Evolutionary conservation across 768 basidiomycete genomes (phyloP).

Genomic region (Boletus reticuloceps): DNA sequence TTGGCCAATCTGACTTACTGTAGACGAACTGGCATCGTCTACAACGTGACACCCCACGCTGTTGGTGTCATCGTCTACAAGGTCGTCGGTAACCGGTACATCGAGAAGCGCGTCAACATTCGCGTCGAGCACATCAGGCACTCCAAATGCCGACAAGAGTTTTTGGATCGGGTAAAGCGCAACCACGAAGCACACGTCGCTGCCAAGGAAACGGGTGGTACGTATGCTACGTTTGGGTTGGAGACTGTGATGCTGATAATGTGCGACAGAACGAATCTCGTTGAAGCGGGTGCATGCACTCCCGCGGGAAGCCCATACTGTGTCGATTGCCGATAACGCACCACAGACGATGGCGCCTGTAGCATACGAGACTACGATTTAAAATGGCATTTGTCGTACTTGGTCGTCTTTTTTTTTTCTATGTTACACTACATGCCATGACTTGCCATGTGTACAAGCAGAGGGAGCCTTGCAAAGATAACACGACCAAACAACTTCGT

Average conservation of each 20-base stretch:
- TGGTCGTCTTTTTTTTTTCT: background rate
- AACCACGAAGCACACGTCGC: constrained; percentile 82
- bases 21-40: constrained; percentile 96
- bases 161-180: constrained; percentile 91
- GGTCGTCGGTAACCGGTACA: constrained; percentile 97
- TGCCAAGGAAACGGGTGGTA: constrained; percentile 87
- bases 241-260: background rate
- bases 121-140: constrained; percentile 94
- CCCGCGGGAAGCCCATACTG: constrained; percentile 76
- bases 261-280: constrained; percentile 62
- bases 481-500: background rate
- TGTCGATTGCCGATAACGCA: constrained; percentile 70
- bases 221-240: constrained; percentile 30
- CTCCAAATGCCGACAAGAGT: constrained; percentile 97
- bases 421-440: constrained; percentile 23
- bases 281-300: constrained; percentile 83
- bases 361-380: constrained; percentile 96
- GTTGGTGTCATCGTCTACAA: constrained; percentile 99
- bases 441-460: background rate
- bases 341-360: constrained; percentile 93
- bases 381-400: constrained; percentile 33
- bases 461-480: background rate
- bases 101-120: constrained; percentile 99
- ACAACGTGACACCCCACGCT: constrained; percentile 94
- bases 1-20: background rate